Base-by-base conservation (phyloP, 306 rosid genomes). In the Cucumis cinereus region DNA sequence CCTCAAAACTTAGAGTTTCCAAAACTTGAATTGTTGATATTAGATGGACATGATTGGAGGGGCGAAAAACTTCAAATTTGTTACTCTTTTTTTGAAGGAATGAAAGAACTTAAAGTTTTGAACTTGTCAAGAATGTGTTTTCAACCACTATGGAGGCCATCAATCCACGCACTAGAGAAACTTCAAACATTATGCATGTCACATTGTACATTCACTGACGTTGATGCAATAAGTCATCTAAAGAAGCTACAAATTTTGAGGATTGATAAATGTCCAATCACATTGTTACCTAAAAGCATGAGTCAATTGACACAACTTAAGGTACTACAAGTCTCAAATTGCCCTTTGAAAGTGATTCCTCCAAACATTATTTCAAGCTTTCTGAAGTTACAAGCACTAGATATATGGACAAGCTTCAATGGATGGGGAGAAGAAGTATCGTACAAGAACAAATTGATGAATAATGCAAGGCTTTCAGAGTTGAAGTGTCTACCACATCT, bases 151-250 rank as follows among this genome's bases (percentile, higher is more conserved):
- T 0, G 13, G 13, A 33, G 13, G 40, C n/a, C 49, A 66, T 76
- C 45, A 13, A 10, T 14, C 49, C 1, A 38, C 40, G n/a, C 60
- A 0, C 26, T 60, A 8, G 30, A 36, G 8, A 76, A 76, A 17
- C 79, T 76, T 59, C 79, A 26, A 16, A 60, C 73, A 24, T 76
- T 76, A 30, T 26, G 72, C 61, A 26, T 76, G 41, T 23, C 23
- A 1, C 3, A 6, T 11, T 43, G 72, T 17, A 17, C 4, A 53
- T 11, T 43, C 11, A 2, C 5, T 11, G 72, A 76, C 23, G 10
- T 66, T 15, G 24, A 38, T 15, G 26, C 19, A 19, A 61, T 77
- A 28, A 54, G 79, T 24, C 60, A 77, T 7, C 60, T 55, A 35
- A 41, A 15, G 6, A 19, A 52, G 5, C 54, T 64, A 3, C 22